Conservation (phyloP, 2,329 filamentous ascomycete genomes). For the Fusarium sp. region DNA sequence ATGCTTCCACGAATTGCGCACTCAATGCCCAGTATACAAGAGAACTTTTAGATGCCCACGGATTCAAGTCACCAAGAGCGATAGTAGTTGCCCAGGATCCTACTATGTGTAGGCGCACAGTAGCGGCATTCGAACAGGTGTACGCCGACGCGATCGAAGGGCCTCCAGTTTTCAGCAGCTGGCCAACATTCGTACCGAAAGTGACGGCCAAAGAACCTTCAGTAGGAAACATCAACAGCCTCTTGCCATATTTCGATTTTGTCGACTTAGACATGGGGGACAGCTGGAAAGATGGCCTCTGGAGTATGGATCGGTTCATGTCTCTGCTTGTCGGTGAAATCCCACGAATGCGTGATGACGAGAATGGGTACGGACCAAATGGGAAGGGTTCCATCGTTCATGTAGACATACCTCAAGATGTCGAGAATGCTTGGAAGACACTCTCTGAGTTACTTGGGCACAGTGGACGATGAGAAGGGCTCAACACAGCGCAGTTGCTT, state of each 20-base stretch:
- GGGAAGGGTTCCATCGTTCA: constrained; percentile 37
- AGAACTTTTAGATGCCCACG: constrained; percentile 30
- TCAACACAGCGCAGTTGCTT: too few species aligned
- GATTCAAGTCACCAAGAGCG: constrained; percentile 30
- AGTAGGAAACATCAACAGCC: too few species aligned
- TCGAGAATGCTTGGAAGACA: constrained; percentile 28
- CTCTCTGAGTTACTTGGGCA: constrained; percentile 13
- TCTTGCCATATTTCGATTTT: constrained; percentile 20
- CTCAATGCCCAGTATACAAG: constrained; percentile 37
- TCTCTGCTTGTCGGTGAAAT: constrained; percentile 38
- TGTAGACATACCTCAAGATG: constrained; percentile 22
- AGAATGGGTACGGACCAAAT: constrained; percentile 34
- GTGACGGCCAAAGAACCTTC: background rate
- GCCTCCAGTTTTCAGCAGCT: constrained; percentile 17
- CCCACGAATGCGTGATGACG: constrained; percentile 38
- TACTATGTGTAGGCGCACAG: constrained; percentile 37
- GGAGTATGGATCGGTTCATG: constrained; percentile 36
- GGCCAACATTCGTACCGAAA: constrained; percentile 37
- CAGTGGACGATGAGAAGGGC: background rate
- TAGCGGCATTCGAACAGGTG: constrained; percentile 32
- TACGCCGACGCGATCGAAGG: constrained; percentile 12
- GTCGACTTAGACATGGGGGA: background rate
- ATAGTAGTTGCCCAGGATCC: constrained; percentile 38
- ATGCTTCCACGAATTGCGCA: constrained; percentile 39
- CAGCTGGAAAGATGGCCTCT: constrained; percentile 6